Base-by-base conservation (phyloP, 305 asterid genomes). In the Fraxinus floribunda region DNA sequence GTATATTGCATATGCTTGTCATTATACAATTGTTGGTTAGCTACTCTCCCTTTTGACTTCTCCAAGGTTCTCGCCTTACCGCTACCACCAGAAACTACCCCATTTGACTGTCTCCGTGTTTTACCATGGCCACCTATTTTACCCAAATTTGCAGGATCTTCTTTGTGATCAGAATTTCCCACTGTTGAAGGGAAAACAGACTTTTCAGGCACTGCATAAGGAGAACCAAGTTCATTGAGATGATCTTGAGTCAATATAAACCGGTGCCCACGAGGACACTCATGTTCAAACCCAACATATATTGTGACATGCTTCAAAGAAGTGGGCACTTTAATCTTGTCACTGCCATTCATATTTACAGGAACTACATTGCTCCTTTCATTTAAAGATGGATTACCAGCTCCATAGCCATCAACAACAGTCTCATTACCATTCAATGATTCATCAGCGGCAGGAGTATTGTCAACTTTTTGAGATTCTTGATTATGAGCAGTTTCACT, bases 201-300 rank as follows among this genome's bases (percentile, higher is more conserved):
- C 82, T 94, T 98, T 87, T 90, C 94, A 15, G 91, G 87, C 81
- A 80, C 81, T 39, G 91, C 83, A 86, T 87, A 93, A 24, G 90
- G 84, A 30, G 96, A 83, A 62, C 97, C 96, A 75, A 93, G 98
- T 77, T 89, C 95, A 79, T 86, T 86, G 79, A 96, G 93, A 89
- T 92, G 97, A 78, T 92, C 97, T 71, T 85, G 84, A 41, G 86
- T 87, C 85, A 96, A 85, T 83, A 94, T 92, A 86, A 96, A 94
- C 79, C 98, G 89, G 91, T 96, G 99, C 74, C 99, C 99, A 71
- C 77, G 91, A 78, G 99, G 96, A 80, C 99, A 96, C 87, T 96
- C 98, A 49, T 96, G 96, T 83, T 96, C 98, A 85, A 93, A 93
- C 34, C 99, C 99, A 84, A 93, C 82, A 83, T 89, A 94, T 57